A percentile compares a stretch with the other conserved stretches of the same genome.
phyloP scores from a whole-genome alignment of 257 asterid species.

The Parsonsia alboflavescens region DNA sequence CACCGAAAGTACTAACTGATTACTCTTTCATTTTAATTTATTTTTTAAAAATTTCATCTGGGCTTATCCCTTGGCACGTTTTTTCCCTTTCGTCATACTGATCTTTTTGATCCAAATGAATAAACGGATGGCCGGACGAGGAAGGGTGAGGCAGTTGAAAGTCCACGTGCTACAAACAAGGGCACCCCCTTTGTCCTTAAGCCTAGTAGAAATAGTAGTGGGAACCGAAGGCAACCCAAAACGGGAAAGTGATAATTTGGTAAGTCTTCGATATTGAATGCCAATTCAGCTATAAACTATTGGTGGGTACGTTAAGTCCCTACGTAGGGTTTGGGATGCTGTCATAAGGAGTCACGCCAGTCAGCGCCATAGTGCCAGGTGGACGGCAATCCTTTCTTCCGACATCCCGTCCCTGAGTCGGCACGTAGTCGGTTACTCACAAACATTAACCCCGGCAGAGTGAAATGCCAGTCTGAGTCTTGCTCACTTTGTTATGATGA shows the following conservation, averaged over 20 bases:
- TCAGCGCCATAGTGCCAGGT: too few species aligned
- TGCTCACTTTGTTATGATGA: too few species aligned
- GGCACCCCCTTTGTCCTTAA: neutral
- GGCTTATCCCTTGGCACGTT: neutral
- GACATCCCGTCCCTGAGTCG: too few species aligned
- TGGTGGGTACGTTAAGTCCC: neutral
- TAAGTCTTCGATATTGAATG: neutral
- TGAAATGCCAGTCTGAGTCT: too few species aligned
- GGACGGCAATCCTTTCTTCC: too few species aligned
- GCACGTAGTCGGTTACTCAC: too few species aligned
- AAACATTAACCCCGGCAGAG: too few species aligned
- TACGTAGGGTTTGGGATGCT: neutral
- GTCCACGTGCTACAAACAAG: neutral
- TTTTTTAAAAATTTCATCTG: neutral
- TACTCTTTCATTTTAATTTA: too few species aligned
- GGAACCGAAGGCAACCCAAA: neutral
- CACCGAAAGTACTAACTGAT: conserved; percentile 21
- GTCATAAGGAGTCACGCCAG: neutral
- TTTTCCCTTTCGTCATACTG: neutral
- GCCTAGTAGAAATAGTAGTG: neutral
- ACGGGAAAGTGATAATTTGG: neutral
- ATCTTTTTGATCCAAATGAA: too few species aligned
- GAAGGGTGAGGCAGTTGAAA: too few species aligned
- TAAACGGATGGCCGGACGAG: too few species aligned
- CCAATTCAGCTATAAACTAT: neutral